A percentile compares a stretch with the other conserved stretches of the same genome.
These are phyloP conservation scores for Calycina marina DNA, from an alignment of 2,329 filamentous ascomycete genomes.

Conservation along the genomic window DNA sequence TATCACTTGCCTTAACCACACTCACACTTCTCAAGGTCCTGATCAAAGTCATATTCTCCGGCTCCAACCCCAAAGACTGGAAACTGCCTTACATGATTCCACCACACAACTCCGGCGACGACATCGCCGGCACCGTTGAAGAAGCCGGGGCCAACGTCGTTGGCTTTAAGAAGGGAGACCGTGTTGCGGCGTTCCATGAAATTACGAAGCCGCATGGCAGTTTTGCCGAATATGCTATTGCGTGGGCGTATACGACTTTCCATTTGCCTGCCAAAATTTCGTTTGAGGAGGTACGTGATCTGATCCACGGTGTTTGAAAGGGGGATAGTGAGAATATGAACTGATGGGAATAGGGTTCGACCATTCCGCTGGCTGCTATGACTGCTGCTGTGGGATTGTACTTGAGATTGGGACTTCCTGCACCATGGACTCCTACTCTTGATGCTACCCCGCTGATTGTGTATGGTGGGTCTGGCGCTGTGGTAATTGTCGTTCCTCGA, in stretches of 20 bases:
- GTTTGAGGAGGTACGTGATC: slow-evolving; percentile 25
- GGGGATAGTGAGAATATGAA: slow-evolving; percentile 18
- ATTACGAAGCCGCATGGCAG: slow-evolving; percentile 36
- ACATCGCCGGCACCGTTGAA: slow-evolving; percentile 29
- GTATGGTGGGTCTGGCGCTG: slow-evolving; percentile 18
- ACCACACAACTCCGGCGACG: slow-evolving; percentile 21
- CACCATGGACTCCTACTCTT: slow-evolving; percentile 23
- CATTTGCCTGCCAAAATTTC: slow-evolving; percentile 18
- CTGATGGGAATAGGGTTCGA: slow-evolving; percentile 26
- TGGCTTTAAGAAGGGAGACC: slow-evolving; percentile 29
- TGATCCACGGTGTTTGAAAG: background rate
- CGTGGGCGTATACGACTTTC: slow-evolving; percentile 40
- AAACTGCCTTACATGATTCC: slow-evolving; percentile 9
- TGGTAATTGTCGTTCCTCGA: slow-evolving; percentile 9
- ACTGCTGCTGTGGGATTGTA: slow-evolving; percentile 29
- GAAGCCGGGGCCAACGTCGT: slow-evolving; percentile 32
- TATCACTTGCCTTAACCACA: background rate
- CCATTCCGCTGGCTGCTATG: slow-evolving; percentile 29
- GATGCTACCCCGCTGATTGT: slow-evolving; percentile 13
- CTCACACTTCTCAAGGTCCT: slow-evolving; percentile 10
- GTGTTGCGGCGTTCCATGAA: slow-evolving; percentile 34
- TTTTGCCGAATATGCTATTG: slow-evolving; percentile 47
- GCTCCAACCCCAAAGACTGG: slow-evolving; percentile 22
- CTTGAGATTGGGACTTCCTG: slow-evolving; percentile 24
- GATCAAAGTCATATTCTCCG: slow-evolving; percentile 21